Conservation (phyloP, 2,329 filamentous ascomycete species). For the Aspergillus sp. region DNA sequence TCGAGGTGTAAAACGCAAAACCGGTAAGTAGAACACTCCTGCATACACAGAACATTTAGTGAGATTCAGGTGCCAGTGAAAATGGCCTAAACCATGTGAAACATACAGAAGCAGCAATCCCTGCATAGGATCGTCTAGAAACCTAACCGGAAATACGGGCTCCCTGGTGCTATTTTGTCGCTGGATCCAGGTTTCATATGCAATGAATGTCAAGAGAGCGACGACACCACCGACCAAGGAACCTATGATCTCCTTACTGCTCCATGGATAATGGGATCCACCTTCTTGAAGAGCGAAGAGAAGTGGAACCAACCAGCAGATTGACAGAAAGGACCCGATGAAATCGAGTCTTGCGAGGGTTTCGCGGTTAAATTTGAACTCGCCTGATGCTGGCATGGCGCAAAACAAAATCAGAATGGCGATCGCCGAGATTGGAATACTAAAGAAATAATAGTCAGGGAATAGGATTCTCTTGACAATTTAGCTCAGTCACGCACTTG, state of each 20-base stretch:
- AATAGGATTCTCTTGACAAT: neutral
- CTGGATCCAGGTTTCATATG: neutral
- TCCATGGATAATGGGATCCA: neutral
- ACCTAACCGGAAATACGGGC: neutral
- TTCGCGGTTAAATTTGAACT: neutral
- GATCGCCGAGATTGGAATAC: neutral
- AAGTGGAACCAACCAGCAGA: neutral
- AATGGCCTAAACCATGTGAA: neutral
- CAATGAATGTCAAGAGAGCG: neutral
- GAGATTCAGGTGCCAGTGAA: neutral
- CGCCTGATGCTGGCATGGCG: neutral
- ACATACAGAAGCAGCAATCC: neutral
- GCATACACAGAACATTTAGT: neutral
- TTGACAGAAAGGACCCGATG: neutral
- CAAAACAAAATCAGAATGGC: neutral
- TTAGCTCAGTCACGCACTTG: neutral
- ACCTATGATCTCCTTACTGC: neutral
- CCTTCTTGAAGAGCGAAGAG: neutral
- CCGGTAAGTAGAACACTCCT: neutral
- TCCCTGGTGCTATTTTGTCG: neutral
- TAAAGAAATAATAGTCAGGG: too few relatives aligned
- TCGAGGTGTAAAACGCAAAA: neutral
- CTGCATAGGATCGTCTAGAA: neutral
- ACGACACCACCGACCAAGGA: neutral
- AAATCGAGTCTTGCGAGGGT: neutral